phyloP scores from a whole-genome alignment of 2,329 filamentous ascomycete species.

The Tolypocladium album region DNA sequence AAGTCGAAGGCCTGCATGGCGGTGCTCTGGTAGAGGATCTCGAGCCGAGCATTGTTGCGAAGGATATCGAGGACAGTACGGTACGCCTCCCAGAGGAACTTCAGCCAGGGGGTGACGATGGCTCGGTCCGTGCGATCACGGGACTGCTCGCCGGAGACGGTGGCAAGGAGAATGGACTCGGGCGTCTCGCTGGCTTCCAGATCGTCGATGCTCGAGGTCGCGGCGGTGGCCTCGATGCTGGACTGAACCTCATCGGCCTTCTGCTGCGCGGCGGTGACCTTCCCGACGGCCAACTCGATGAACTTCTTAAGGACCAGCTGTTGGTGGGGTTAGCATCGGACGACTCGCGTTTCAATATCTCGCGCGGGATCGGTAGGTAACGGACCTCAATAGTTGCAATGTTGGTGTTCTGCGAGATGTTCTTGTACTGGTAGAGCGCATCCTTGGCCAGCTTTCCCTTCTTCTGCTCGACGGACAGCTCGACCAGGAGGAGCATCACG shows the following conservation, averaged over 20 bases:
- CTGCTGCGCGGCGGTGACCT: conserved; percentile 89
- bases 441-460: conserved; percentile 99
- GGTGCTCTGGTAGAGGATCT: conserved; percentile 97
- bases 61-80: conserved; percentile 96
- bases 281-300: conserved; percentile 91
- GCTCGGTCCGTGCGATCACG: conserved; percentile 94
- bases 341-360: background rate
- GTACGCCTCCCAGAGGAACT: conserved; percentile 99
- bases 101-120: conserved; percentile 97
- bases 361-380: conserved; percentile 1
- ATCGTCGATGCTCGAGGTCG: conserved; percentile 72
- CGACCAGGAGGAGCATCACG: conserved; percentile 95
- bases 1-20: conserved; percentile 98
- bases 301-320: conserved; percentile 92
- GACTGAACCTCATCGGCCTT: conserved; percentile 95
- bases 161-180: conserved; percentile 94
- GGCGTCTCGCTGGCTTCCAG: conserved; percentile 95
- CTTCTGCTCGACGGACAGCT: conserved; percentile 91
- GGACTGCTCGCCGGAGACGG: conserved; percentile 95
- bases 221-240: conserved; percentile 59
- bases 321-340: conserved; percentile 7
- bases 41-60: conserved; percentile 95
- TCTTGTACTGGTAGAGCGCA: conserved; percentile 99
- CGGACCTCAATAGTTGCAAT: conserved; percentile 89
- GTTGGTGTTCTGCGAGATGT: conserved; percentile 98